These are phyloP conservation scores for Bolboschoenoplectus hybrid DNA, from an alignment of 202 grass and related monocot species.

Conservation along the genomic window DNA sequence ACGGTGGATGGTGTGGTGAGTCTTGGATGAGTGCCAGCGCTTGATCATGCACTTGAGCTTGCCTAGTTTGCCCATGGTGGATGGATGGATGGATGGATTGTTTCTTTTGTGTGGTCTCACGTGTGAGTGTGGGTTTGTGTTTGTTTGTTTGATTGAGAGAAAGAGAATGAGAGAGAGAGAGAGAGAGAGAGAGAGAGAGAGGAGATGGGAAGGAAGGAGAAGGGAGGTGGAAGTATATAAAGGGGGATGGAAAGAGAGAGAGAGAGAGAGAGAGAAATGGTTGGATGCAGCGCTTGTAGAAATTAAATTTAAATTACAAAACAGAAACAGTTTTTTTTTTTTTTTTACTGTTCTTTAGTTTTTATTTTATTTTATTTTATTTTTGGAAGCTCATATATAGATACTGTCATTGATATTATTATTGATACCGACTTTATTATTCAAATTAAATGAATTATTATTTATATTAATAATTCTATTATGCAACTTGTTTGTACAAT, in stretches of 20 bases:
- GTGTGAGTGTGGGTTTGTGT: neutral
- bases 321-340: neutral
- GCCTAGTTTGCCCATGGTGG: slow-evolving; percentile 59
- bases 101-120: slow-evolving; percentile 10
- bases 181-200: slow-evolving; percentile 13
- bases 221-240: slow-evolving; percentile 45
- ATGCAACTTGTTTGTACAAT: too few relatives aligned
- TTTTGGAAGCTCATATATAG: too few relatives aligned
- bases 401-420: too few relatives aligned
- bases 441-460: too few relatives aligned
- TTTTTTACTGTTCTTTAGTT: neutral
- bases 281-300: slow-evolving; percentile 1
- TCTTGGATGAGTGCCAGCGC: slow-evolving; percentile 75
- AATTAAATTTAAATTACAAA: slow-evolving; percentile 32
- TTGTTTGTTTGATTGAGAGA: neutral
- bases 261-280: neutral
- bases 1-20: slow-evolving; percentile 42
- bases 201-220: neutral
- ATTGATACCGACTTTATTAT: too few relatives aligned
- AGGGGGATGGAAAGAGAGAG: neutral
- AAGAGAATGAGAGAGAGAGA: neutral
- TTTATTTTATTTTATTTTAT: too few relatives aligned
- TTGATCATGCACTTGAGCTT: slow-evolving; percentile 77
- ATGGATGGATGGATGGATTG: neutral
- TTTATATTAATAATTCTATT: too few relatives aligned